Evolutionary conservation across 768 basidiomycete genomes (phyloP).

Genomic region (Crassisporium funariophilum): DNA sequence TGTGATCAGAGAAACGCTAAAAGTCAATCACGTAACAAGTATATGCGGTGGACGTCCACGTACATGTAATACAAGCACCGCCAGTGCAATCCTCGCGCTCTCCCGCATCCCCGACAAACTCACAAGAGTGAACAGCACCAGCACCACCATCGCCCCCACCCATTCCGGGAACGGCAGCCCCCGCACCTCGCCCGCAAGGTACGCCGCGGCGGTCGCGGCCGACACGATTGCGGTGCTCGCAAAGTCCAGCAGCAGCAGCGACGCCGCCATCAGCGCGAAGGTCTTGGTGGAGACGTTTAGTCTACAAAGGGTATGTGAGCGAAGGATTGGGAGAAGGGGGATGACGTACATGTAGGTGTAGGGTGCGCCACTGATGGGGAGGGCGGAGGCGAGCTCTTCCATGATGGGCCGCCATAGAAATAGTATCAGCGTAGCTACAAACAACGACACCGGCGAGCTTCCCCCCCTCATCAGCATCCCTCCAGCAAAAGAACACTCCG

Average conservation of each 20-base stretch:
- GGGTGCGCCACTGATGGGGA: slow-evolving; percentile 71
- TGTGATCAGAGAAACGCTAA: slow-evolving; percentile 24
- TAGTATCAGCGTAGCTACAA: slow-evolving; percentile 60
- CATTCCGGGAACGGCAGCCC: slow-evolving; percentile 56
- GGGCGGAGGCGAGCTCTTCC: slow-evolving; percentile 68
- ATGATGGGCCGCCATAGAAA: slow-evolving; percentile 78
- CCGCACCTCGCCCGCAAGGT: slow-evolving; percentile 62
- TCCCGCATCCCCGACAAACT: slow-evolving; percentile 63
- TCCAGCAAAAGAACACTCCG: neutral
- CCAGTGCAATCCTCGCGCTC: slow-evolving; percentile 60
- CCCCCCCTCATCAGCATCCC: neutral
- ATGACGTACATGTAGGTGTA: slow-evolving; percentile 64
- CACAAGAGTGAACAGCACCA: slow-evolving; percentile 53
- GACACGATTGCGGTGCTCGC: slow-evolving; percentile 71
- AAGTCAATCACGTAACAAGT: neutral
- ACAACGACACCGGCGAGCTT: slow-evolving; percentile 71
- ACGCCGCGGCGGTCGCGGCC: slow-evolving; percentile 69
- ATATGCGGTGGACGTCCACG: slow-evolving; percentile 15
- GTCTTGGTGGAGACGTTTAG: slow-evolving; percentile 65
- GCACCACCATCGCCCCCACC: slow-evolving; percentile 53
- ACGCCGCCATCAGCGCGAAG: slow-evolving; percentile 64
- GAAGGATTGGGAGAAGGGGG: neutral
- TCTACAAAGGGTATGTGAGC: too few relatives aligned
- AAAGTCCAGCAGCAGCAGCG: slow-evolving; percentile 71
- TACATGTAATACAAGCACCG: slow-evolving; percentile 63